Evolutionary conservation across 1,284 basidiomycete species (phyloP), one percentile per base, ranked within the genome.

Genomic region (Ustilago crameri): DNA sequence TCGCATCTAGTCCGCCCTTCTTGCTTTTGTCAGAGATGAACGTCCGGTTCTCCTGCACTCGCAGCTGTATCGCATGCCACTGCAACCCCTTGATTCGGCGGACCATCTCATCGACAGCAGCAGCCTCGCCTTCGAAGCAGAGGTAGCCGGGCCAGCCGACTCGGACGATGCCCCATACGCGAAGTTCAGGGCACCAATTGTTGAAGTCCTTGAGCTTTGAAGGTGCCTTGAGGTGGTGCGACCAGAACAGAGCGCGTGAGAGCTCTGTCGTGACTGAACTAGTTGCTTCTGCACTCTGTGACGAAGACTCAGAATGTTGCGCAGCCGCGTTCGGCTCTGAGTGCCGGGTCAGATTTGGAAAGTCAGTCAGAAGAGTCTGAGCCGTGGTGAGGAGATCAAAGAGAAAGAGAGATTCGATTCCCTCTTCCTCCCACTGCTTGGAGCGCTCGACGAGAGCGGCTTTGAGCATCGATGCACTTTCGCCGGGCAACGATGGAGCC

Each of bases 71-170:
- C 2, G 72, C 76, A 27, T 72, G 72, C 76, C 75, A 78, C 42
- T 76, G 74, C 10, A 75, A 35, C 15, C 45, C 68, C 34, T 77
- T 78, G 35, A 77, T 61, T 5, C 72, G 37, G 7, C 65, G 48
- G 1, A 73, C 53, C 50, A 78, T 75, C 43, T 78, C 72, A 12
- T 69, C 72, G 18, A 78, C 75, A 7, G 63, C 61, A 2, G 44
- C 27, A 0, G 45, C 9, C 9, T 52, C 46, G n/a, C 76, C 76
- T 51, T 78, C 76, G 47, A 76, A 78, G 48, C 60, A 66, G 7
- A 78, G 67, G 27, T 61, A 78, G 18, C 76, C 76, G 9, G 76
- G 76, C 17, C 62, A 73, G 18, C 70, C 75, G n/a, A 65, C 50
- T 15, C 73, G 72, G 2, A 78, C 54, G n/a, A 78, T 26, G 9